Evolutionary conservation across 1,139 yeast species (phyloP).

Genomic region (Saccharomyces hybrid): DNA sequence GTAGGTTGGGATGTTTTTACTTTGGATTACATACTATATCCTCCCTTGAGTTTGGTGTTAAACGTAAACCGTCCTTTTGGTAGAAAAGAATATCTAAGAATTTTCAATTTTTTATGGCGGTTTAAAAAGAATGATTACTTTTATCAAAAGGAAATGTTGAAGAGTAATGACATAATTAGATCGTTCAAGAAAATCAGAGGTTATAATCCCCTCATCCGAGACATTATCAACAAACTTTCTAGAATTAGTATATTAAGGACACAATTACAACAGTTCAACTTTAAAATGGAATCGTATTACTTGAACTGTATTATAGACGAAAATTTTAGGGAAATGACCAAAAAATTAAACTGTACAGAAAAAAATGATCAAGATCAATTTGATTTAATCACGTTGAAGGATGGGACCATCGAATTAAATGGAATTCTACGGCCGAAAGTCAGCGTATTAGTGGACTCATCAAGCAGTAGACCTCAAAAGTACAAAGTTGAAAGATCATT

Average conservation of each 20-base stretch:
- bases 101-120: slow-evolving; percentile 82
- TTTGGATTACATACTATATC: slow-evolving; percentile 64
- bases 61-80: slow-evolving; percentile 37
- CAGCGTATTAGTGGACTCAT: neutral
- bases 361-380: slow-evolving; percentile 1
- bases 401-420: slow-evolving; percentile 1
- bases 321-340: slow-evolving; percentile 34
- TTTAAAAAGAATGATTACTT: slow-evolving; percentile 54
- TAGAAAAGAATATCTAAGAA: slow-evolving; percentile 59
- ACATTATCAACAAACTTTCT: slow-evolving; percentile 22
- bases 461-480: neutral
- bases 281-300: slow-evolving; percentile 21
- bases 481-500: slow-evolving; percentile 1
- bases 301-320: slow-evolving; percentile 28
- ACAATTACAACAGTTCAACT: slow-evolving; percentile 24
- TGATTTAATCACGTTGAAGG: slow-evolving; percentile 16
- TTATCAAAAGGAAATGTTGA: slow-evolving; percentile 44
- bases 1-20: slow-evolving; percentile 92
- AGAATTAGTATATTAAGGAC: slow-evolving; percentile 22
- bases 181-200: slow-evolving; percentile 20
- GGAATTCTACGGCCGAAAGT: slow-evolving; percentile 20
- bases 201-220: slow-evolving; percentile 22
- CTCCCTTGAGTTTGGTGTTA: slow-evolving; percentile 43
- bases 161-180: slow-evolving; percentile 33
- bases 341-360: slow-evolving; percentile 29